Conservation (phyloP, 2,329 filamentous ascomycete genomes). For the Cladosporium austrohemisphaericum region DNA sequence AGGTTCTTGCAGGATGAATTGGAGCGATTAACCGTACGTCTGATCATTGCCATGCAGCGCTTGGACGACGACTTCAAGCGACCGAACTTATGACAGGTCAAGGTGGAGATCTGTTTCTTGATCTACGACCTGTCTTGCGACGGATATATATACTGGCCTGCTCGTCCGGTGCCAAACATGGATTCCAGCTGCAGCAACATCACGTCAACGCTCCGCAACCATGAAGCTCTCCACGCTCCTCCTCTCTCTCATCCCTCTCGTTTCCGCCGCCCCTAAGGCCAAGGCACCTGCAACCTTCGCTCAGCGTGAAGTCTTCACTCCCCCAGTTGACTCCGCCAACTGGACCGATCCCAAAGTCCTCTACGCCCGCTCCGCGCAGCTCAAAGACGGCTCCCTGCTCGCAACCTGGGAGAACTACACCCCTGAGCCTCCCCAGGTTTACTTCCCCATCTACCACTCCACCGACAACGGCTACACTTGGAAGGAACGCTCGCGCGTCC, state of each 20-base stretch:
- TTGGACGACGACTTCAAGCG: no score
- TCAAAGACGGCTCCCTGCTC: conserved; percentile 40
- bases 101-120: no score
- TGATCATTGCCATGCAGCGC: no score
- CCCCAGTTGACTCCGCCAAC: conserved; percentile 1
- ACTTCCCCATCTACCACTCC: conserved; percentile 74
- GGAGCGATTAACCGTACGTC: no score
- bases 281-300: conserved; percentile 3
- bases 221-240: conserved; percentile 7
- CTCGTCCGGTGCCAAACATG: no score
- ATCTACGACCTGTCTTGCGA: no score
- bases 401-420: conserved; percentile 53
- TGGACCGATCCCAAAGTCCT: conserved; percentile 23
- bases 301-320: conserved; percentile 11
- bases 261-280: neutral
- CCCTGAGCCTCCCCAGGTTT: conserved; percentile 39
- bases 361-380: conserved; percentile 48
- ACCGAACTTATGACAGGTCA: no score
- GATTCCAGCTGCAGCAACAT: no score
- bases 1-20: no score
- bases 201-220: no score
- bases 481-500: conserved; percentile 62
- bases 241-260: conserved; percentile 4
- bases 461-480: conserved; percentile 83
- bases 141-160: conserved; percentile 3